Conservation (phyloP, 257 asterid genomes). For the Nicotiana benthamiana region DNA sequence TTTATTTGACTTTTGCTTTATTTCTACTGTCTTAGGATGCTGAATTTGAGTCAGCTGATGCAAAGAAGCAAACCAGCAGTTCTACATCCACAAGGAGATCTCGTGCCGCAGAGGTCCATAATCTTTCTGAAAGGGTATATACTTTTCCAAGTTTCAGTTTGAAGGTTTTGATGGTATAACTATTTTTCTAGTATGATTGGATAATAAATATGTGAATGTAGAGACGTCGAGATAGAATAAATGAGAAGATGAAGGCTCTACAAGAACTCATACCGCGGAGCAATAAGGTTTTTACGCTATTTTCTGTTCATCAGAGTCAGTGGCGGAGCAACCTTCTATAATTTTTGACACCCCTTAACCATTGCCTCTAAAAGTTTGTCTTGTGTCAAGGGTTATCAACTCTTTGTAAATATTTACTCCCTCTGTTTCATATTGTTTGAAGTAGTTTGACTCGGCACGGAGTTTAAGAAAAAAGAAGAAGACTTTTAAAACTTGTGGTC, state of each 20-base stretch:
- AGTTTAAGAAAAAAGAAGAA: too few species aligned
- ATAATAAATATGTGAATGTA: conserved; percentile 13
- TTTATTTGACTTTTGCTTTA: not conserved
- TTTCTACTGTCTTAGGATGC: conserved; percentile 16
- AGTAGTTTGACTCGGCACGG: too few species aligned
- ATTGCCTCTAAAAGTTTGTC: too few species aligned
- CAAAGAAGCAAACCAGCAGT: conserved; percentile 21
- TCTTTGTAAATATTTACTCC: too few species aligned
- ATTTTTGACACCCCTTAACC: too few species aligned
- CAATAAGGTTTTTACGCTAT: conserved; percentile 32
- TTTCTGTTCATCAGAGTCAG: not conserved
- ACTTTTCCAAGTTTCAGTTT: not conserved
- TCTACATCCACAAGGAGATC: conserved; percentile 30
- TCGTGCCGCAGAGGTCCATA: conserved; percentile 50
- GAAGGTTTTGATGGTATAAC: not conserved
- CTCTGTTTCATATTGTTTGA: too few species aligned
- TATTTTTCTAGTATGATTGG: not conserved
- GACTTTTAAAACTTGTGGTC: too few species aligned
- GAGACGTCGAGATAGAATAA: conserved; percentile 47
- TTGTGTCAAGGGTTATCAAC: too few species aligned
- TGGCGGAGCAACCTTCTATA: too few species aligned
- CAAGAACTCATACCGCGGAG: conserved; percentile 44
- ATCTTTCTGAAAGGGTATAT: conserved; percentile 39
- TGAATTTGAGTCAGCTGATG: conserved; percentile 23
- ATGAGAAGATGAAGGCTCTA: conserved; percentile 44